Base-by-base conservation (phyloP, 2,329 filamentous ascomycete genomes). In the Chrysosporium queenslandicum region DNA sequence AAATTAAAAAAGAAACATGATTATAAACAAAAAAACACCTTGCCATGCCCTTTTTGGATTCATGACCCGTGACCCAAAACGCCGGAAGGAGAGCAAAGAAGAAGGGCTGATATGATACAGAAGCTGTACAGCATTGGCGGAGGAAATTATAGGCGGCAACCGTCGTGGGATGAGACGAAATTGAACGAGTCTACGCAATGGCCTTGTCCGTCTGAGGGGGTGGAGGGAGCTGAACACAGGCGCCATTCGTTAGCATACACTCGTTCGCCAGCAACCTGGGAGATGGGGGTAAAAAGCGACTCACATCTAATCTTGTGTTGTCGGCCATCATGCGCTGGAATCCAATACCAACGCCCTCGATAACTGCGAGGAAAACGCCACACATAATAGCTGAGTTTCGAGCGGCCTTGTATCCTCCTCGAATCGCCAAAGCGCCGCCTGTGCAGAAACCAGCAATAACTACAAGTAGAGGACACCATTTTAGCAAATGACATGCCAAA, bases 391-490 rank as follows among this genome's bases (percentile, higher is more conserved):
- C 92, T 55, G 88, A 90, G 72, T 97, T 97, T 63, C 92, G 80
- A 58, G 92, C 89, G 20, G 91, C 88, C 75, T 87, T 90, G 70
- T 85, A 85, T 54, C 92, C 92, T 63, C 92, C 92, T 73, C 92
- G 82, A 57, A 97, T 83, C 48, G 92, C 92, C 30, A 98, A 78
- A 27, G 91, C 82, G 61, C 92, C 92, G 64, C 89, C 90, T 3
- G 92, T 97, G 71, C 96, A 91, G 78, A 96, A 96, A 50, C 92
- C 92, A 39, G 91, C 92, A 62, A 91, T 94, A 68, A 98, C 74
- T 77, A 58, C n/a, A n/a, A n/a, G 11, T 40, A 32, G 5, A 29
- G 12, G n/a, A 37, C 29, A 37, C 5, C 11, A 18, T 32, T 18
- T 37, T 29, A 52, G 18, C 25, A 21, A 34, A 12, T n/a, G 12